These are phyloP conservation scores for Solanum pinnatisectum DNA, from an alignment of 257 asterid species.

Conservation along the genomic window DNA sequence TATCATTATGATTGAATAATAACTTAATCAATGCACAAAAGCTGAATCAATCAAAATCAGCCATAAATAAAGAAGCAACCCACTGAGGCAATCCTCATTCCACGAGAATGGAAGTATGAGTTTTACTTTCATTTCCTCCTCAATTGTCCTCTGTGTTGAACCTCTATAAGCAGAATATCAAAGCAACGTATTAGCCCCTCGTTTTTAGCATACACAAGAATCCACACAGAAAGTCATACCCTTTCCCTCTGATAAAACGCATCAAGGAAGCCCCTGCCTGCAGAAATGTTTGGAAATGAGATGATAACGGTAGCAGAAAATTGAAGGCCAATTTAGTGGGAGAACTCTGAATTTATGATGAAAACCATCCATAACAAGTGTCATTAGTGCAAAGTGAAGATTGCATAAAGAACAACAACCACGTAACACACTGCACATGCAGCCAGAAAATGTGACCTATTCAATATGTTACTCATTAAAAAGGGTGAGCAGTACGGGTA, in stretches of 20 bases:
- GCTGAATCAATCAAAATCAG: background rate
- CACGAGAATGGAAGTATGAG: conserved; percentile 51
- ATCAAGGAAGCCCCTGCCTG: conserved; percentile 74
- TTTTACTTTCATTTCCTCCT: conserved; percentile 49
- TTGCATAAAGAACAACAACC: background rate
- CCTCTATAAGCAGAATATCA: conserved; percentile 38
- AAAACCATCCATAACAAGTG: background rate
- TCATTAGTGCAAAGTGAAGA: background rate
- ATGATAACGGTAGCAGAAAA: background rate
- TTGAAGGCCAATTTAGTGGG: background rate
- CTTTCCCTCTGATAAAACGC: conserved; percentile 70
- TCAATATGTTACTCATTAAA: background rate
- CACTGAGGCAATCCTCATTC: conserved; percentile 62
- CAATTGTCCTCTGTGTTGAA: conserved; percentile 47
- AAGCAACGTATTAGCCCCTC: background rate
- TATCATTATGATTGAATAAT: background rate
- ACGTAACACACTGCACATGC: background rate
- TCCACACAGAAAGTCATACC: conserved; percentile 28
- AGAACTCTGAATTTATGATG: background rate
- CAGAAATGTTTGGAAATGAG: conserved; percentile 20
- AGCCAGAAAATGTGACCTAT: background rate
- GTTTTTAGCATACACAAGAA: background rate
- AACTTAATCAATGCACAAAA: background rate
- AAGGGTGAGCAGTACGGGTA: background rate
- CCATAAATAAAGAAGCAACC: conserved; percentile 22